Conservation (phyloP, 106 monocot species). For the Dendrobium officinale region DNA sequence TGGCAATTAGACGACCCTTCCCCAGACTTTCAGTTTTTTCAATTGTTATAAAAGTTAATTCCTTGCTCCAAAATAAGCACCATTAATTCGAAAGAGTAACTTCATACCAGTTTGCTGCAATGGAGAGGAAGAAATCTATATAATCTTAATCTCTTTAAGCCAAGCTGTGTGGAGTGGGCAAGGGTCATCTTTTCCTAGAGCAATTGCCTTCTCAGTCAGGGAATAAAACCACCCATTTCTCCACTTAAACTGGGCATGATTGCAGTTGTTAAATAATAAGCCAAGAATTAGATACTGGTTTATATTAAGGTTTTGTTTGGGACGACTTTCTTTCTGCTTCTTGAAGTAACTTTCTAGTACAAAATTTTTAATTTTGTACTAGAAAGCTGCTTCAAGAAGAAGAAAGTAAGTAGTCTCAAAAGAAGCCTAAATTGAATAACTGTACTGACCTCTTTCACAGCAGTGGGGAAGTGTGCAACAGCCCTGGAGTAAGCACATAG, state of each 20-base stretch:
- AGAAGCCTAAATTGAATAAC: neutral
- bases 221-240: conserved; percentile 98
- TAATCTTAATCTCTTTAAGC: conserved; percentile 80
- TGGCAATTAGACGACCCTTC: too few species aligned
- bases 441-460: conserved; percentile 72
- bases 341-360: too few species aligned
- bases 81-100: too few species aligned
- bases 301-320: neutral
- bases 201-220: conserved; percentile 70
- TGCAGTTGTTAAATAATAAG: neutral
- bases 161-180: conserved; percentile 88
- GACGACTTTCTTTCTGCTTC: too few species aligned
- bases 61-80: too few species aligned
- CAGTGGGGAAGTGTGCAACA: conserved; percentile 91
- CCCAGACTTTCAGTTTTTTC: too few species aligned
- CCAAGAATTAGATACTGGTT: neutral
- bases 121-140: conserved; percentile 10
- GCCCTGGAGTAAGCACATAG: conserved; percentile 84
- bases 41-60: too few species aligned
- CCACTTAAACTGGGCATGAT: conserved; percentile 84
- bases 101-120: too few species aligned
- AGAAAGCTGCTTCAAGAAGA: too few species aligned
- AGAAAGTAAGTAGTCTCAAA: neutral
- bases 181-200: conserved; percentile 73
- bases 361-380: too few species aligned